Evolutionary conservation across 1,139 yeast species (phyloP), one percentile per base, ranked within the genome.

Genomic region (Wickerhamomyces sp.): DNA sequence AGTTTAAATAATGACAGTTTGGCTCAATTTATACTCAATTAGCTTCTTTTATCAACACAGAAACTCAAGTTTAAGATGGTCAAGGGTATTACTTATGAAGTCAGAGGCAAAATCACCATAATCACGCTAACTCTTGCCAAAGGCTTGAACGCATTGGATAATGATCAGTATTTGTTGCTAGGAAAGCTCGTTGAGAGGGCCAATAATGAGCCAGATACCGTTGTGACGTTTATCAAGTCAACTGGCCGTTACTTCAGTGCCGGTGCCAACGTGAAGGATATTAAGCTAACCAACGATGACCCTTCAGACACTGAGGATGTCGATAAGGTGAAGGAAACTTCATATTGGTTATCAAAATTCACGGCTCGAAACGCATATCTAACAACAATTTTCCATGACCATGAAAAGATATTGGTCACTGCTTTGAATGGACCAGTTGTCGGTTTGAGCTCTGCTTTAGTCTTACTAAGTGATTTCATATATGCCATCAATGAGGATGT

Each of bases 401-500:
- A 88, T 60, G 66, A 73, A 18, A 89, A 88, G 61, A 71, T 87
- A 5, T 66, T 88, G 38, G 81, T 81, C 20, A 78, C 80, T 29
- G 90, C 92, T 12, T 68, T 88, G 44, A 88, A 88, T 54, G 96
- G 97, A 1, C 96, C 96, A 0, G 95, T 80, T 12, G 76, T 88
- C 47, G 97, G 97, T 0, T 71, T 88, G 45, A 67, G 81, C 32
- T 79, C 94, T 4, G 89, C 90, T 1, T 63, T 88, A 39, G 81
- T 87, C 22, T 76, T 84, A 19, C 67, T 84, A 44, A 80, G 87
- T 59, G 97, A 88, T 60, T 71, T 88, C 51, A 70, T 88, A 25
- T 86, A 85, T 55, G 84, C 83, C 18, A 73, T 68, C 52, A 78
- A 81, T 47, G 80, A 76, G 42, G 68, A 77, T 43, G 74, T 82